phyloP scores from a whole-genome alignment of 2,329 filamentous ascomycete genomes.

The Neonectria neomacrospora region DNA sequence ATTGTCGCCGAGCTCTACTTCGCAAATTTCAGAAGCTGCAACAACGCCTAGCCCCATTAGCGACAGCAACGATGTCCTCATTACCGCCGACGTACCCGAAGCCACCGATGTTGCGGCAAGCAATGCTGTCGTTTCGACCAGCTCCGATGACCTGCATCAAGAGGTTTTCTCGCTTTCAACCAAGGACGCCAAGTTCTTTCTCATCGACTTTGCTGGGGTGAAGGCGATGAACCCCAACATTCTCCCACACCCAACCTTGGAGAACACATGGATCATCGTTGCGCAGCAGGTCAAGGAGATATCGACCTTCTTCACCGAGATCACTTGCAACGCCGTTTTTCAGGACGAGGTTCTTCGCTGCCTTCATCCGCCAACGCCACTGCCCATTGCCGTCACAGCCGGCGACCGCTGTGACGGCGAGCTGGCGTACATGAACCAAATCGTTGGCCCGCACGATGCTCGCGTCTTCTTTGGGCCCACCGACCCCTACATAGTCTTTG shows the following conservation, averaged over 20 bases:
- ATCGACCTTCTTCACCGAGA: slow-evolving; percentile 52
- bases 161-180: slow-evolving; percentile 61
- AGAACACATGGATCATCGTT: slow-evolving; percentile 62
- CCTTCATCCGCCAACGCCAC: slow-evolving; percentile 50
- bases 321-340: slow-evolving; percentile 63
- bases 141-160: slow-evolving; percentile 39
- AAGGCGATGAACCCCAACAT: slow-evolving; percentile 65
- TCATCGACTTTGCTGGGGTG: slow-evolving; percentile 57
- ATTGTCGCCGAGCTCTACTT: not conserved
- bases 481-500: slow-evolving; percentile 62
- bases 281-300: slow-evolving; percentile 55
- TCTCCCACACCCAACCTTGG: slow-evolving; percentile 62
- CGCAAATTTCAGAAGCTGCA: not conserved
- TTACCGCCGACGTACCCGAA: not conserved
- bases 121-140: slow-evolving; percentile 14
- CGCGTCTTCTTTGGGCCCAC: slow-evolving; percentile 66
- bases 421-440: slow-evolving; percentile 54
- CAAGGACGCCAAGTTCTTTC: slow-evolving; percentile 58
- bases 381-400: slow-evolving; percentile 60
- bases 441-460: slow-evolving; percentile 67
- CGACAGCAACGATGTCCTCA: not conserved
- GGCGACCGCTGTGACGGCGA: slow-evolving; percentile 58
- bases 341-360: slow-evolving; percentile 55
- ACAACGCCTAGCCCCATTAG: not conserved
- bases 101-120: not conserved